Base-by-base conservation (phyloP, 2,329 filamentous ascomycete genomes). In the Sarocladium brachiariae region DNA sequence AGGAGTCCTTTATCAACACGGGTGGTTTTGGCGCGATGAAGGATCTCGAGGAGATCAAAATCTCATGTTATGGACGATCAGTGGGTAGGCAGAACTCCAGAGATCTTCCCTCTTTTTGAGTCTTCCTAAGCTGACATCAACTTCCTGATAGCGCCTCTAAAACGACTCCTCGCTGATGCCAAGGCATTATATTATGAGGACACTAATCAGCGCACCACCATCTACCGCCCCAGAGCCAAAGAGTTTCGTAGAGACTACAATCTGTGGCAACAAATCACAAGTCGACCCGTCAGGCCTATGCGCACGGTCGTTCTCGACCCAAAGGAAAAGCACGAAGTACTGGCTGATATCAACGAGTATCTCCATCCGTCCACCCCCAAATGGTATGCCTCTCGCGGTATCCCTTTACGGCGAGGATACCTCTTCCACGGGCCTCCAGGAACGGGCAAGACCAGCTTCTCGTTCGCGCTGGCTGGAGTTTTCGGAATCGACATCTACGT, bases 291-390 rank as follows among this genome's bases (percentile, higher is more conserved):
- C 6, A 71, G 87, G 14, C 83, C 84, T 1, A 86, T 92, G 72
- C 74, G 76, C 47, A 92, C 87, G 0, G 87, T 95, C 1, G 83
- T 90, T 2, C 73, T 93, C 4, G 85, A 89, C 55, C 70, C 75
- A 8, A 64, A 73, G 41, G 78, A 87, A 59, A 92, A 91, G 65
- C 69, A 75, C 2, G 72, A 75, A 27, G 73, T 92, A 3, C 67
- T 91, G 9, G 70, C 71, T 23, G 88, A 93, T 58, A 84, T 92
- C 59, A 87, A 87, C 56, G 86, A 90, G 58, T 92, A 89, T 55
- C 72, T 93, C 0, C 80, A 89, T 50, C 86, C 87, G 0, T 70
- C 74, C 1, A 87, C 82, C 0, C 78, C 81, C 1, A 73, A 75
- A 9, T 92, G 86, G 85, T 92, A 92, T 59, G 80, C 85, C 0